phyloP scores from a whole-genome alignment of 192 early-diverging fungal species.

The Coemansia sp. region DNA sequence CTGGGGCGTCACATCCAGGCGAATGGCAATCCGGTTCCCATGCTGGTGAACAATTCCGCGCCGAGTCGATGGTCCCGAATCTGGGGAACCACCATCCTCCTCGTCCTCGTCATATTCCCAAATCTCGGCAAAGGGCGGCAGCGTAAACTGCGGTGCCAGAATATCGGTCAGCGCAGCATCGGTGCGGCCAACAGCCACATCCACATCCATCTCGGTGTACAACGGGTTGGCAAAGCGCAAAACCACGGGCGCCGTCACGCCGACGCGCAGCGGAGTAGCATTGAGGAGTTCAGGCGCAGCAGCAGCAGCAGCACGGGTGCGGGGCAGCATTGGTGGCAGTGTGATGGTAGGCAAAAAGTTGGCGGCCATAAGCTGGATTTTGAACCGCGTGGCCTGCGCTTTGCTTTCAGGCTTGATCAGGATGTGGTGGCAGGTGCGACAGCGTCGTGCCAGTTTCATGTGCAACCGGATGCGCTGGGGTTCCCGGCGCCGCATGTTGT shows the following conservation, averaged over 20 bases:
- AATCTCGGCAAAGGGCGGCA: conserved; percentile 71
- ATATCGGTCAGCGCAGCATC: conserved; percentile 54
- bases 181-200: conserved; percentile 45
- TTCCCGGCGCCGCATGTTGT: conserved; percentile 33
- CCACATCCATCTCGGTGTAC: conserved; percentile 65
- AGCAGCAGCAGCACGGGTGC: conserved; percentile 1
- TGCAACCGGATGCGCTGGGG: conserved; percentile 85
- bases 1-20: conserved; percentile 29
- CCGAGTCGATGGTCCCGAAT: not conserved
- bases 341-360: conserved; percentile 74
- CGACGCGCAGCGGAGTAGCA: conserved; percentile 33
- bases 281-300: conserved; percentile 10
- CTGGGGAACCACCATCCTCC: conserved; percentile 27
- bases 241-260: conserved; percentile 48
- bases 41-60: conserved; percentile 41
- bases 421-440: conserved; percentile 82
- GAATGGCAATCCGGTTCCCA: conserved; percentile 43
- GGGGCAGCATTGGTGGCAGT: not conserved
- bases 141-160: conserved; percentile 59
- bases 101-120: conserved; percentile 75
- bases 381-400: conserved; percentile 80
- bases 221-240: conserved; percentile 79
- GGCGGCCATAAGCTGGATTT: conserved; percentile 81
- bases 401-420: conserved; percentile 91
- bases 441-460: conserved; percentile 82